Percentiles rank a stretch among this genome's conserved stretches.
Evolutionary conservation across 257 asterid genomes (phyloP).

Genomic region (Solanum medicagineum): DNA sequence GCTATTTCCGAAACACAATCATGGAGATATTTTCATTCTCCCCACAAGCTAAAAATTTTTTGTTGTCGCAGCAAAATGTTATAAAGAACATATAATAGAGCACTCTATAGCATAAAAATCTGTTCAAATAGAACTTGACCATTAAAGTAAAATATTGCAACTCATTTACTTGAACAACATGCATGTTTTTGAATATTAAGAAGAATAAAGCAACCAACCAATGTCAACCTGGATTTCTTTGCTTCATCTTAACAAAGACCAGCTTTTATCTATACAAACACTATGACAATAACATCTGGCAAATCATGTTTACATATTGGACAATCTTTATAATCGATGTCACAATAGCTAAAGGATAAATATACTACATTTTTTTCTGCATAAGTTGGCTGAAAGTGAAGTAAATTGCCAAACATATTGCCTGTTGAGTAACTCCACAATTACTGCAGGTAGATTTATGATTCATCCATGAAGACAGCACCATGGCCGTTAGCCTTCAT

Average conservation of each 20-base stretch:
- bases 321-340: neutral
- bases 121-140: neutral
- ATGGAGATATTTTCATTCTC: no score
- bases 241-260: neutral
- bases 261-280: neutral
- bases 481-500: conserved; percentile 75
- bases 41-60: no score
- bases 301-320: neutral
- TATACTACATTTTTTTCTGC: neutral
- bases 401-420: neutral
- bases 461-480: conserved; percentile 58
- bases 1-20: no score
- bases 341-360: neutral
- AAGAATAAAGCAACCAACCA: neutral
- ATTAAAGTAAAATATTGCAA: neutral
- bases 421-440: neutral
- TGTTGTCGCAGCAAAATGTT: neutral
- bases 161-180: neutral
- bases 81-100: neutral
- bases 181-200: neutral
- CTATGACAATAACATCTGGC: neutral
- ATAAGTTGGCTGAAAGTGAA: neutral
- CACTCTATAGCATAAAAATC: neutral
- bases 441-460: conserved; percentile 5
- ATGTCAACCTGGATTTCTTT: neutral